Evolutionary conservation across 2,329 filamentous ascomycete species (phyloP).

Genomic region (Trichoderma breve): DNA sequence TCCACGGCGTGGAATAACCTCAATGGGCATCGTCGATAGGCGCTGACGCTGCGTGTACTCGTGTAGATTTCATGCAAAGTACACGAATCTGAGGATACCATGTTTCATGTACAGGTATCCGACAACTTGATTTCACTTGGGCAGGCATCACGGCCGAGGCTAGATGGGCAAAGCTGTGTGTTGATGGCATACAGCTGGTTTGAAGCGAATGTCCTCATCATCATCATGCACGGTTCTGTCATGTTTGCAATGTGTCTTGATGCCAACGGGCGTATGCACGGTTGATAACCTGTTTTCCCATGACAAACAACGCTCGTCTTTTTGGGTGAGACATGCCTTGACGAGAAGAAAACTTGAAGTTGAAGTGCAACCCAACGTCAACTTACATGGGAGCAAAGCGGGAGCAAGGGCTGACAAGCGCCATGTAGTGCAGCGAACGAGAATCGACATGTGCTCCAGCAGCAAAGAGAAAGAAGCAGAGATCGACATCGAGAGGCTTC

Average conservation of each 20-base stretch:
- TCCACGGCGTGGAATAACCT: not conserved
- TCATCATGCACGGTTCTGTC: not conserved
- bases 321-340: not conserved
- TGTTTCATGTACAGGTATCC: not conserved
- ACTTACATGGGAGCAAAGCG: not conserved
- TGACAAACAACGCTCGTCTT: not conserved
- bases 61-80: not conserved
- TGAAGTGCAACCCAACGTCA: conserved; percentile 7
- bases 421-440: not conserved
- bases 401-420: not conserved
- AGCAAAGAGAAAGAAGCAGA: conserved; percentile 7
- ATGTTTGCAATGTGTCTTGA: not conserved
- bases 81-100: not conserved
- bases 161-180: not conserved
- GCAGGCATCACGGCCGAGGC: not conserved
- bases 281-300: not conserved
- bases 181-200: not conserved
- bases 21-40: not conserved
- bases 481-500: conserved; percentile 12
- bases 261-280: not conserved
- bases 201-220: not conserved
- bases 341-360: not conserved
- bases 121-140: not conserved
- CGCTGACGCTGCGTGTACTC: not conserved
- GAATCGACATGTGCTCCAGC: not conserved